phyloP scores from a whole-genome alignment of 139 green algal species.

The Marvania coccoides region DNA sequence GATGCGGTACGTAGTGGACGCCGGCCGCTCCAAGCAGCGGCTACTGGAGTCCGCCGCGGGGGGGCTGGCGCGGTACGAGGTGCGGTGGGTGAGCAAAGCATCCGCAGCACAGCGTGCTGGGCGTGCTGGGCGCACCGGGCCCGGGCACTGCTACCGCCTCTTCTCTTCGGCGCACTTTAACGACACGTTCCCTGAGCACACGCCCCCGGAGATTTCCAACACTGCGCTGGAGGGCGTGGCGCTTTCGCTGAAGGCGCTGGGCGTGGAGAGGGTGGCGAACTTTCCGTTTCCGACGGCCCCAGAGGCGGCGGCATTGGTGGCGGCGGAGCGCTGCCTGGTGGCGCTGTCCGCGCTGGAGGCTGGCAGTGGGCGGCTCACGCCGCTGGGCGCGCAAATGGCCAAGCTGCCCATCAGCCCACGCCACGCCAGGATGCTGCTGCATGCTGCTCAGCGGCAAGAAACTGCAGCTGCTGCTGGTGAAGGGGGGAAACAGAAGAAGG shows the following conservation, averaged over 20 bases:
- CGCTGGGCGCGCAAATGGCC: conserved; percentile 74
- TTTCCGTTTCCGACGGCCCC: conserved; percentile 92
- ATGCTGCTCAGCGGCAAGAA: conserved; percentile 28
- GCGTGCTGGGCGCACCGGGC: conserved; percentile 83
- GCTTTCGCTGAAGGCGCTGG: conserved; percentile 87
- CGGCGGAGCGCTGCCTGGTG: conserved; percentile 54
- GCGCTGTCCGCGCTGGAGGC: conserved; percentile 52
- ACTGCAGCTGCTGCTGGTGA: not conserved
- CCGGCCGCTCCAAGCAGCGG: conserved; percentile 76
- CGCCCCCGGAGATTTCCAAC: conserved; percentile 78
- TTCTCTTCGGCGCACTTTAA: conserved; percentile 84
- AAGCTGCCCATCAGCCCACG: conserved; percentile 76
- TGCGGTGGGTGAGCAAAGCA: conserved; percentile 83
- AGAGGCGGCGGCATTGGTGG: conserved; percentile 36
- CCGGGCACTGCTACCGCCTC: conserved; percentile 92
- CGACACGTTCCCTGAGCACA: conserved; percentile 74
- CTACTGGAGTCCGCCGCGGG: conserved; percentile 43
- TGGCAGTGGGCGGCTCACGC: conserved; percentile 44
- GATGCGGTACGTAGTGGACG: conserved; percentile 85
- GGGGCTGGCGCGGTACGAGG: conserved; percentile 62
- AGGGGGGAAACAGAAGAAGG: not conserved
- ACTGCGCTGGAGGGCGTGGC: conserved; percentile 83
- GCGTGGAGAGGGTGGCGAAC: conserved; percentile 81
- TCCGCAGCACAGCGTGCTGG: conserved; percentile 81
- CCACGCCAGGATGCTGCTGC: conserved; percentile 85